A percentile compares a stretch with the other conserved stretches of the same genome.
Evolutionary conservation across 148 eudicot genomes (phyloP).

Genomic region (Arctostaphylos glauca): DNA sequence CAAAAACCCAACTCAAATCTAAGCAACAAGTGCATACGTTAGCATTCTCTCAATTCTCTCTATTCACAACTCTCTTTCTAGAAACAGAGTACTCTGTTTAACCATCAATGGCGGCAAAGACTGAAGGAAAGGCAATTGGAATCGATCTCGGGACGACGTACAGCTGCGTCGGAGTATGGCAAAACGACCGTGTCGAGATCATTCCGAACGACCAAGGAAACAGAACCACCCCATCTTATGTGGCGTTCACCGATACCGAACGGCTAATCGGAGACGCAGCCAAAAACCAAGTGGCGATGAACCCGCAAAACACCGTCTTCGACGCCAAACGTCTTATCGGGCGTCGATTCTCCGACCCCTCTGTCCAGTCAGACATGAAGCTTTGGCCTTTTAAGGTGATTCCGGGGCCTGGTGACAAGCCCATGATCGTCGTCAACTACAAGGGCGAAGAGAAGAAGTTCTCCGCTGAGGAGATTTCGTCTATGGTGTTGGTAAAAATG

Average conservation of each 20-base stretch:
- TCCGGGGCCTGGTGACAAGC: conserved; percentile 3
- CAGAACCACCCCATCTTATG: conserved; percentile 32
- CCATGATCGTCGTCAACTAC: conserved; percentile 7
- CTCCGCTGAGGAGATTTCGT: conserved; percentile 1
- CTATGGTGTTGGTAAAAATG: conserved; percentile 3
- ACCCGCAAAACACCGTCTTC: conserved; percentile 30
- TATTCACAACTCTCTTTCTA: background rate
- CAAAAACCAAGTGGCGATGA: conserved; percentile 36
- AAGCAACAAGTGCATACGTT: background rate
- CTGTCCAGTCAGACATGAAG: conserved; percentile 12
- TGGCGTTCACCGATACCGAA: conserved; percentile 32
- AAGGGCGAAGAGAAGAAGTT: conserved; percentile 1
- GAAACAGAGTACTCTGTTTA: background rate
- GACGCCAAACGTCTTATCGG: conserved; percentile 14
- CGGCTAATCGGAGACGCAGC: conserved; percentile 32
- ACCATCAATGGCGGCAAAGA: conserved; percentile 18
- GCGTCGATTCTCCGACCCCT: conserved; percentile 15
- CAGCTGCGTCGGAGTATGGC: conserved; percentile 37
- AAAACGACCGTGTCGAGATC: conserved; percentile 32
- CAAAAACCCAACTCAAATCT: background rate
- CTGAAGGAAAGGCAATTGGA: conserved; percentile 27
- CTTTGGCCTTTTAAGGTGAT: conserved; percentile 7
- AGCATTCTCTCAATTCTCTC: background rate
- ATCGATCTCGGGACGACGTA: conserved; percentile 32
- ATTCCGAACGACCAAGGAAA: conserved; percentile 37